Evolutionary conservation across 2,329 filamentous ascomycete genomes (phyloP), one percentile per base, ranked within the genome.

Genomic region (Rhynchosporium secalis): DNA sequence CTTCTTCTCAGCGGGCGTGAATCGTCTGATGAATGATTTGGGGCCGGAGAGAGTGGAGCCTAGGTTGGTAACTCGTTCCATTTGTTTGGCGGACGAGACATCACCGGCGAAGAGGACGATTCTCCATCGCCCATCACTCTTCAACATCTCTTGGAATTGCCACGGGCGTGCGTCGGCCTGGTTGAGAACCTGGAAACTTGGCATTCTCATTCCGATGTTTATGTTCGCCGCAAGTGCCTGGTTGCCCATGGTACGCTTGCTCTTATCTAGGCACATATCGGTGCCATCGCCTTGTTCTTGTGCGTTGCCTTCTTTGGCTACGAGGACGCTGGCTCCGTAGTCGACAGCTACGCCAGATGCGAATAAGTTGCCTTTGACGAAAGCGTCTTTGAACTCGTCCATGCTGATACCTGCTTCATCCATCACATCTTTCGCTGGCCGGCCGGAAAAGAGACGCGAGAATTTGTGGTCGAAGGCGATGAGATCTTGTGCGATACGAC

Each of bases 391-490:
- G 76, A 89, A 89, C 40, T 82, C 83, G 0, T 81, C 79, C 82
- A 88, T 85, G 65, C 77, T 83, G 60, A 88, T 81, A 0, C 86
- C 85, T 54, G 81, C 81, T 62, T 69, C 68, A 48, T 70, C 68
- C 64, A 65, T 65, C 3, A 66, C 60, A 43, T 83, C 70, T 47
- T 68, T 40, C 80, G 83, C 0, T 81, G 85, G n/a, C 78, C 77
- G 1, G 89, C 69, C 71, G 6, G 85, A 81, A 69, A 85, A 83
- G 67, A 83, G 77, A 65, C 81, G 81, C 13, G 81, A 81, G 66
- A 85, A 83, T 64, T 77, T 78, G 62, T 83, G 81, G 68, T 88
- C 85, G 64, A 88, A 86, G 2, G 79, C 78, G 65, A 92, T 91
- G 0, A 91, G 80, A 45, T 88, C 82, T 64, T 86, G 78, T 0